phyloP scores from a whole-genome alignment of 2,329 filamentous ascomycete genomes.

The Neofusicoccum parvum region DNA sequence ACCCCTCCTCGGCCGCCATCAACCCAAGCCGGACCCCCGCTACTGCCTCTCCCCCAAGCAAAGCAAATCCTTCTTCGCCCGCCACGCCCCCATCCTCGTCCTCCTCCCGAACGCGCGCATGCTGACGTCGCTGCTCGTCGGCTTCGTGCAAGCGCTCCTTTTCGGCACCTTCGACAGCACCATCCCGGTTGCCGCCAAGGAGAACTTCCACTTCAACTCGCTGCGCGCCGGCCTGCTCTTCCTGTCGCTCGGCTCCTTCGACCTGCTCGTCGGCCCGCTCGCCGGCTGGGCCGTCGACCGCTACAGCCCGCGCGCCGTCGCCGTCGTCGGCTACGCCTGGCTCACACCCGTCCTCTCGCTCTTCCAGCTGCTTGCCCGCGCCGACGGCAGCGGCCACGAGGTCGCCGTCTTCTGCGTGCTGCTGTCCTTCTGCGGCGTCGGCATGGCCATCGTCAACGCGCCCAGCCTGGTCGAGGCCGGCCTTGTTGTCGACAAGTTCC shows the following conservation, averaged over 20 bases:
- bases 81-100: constrained; percentile 52
- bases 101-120: constrained; percentile 38
- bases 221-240: constrained; percentile 49
- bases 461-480: constrained; percentile 61
- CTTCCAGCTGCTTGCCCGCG: not conserved
- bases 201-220: constrained; percentile 49
- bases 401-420: constrained; percentile 51
- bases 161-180: constrained; percentile 52
- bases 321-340: constrained; percentile 47
- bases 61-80: constrained; percentile 41
- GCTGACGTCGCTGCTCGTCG: constrained; percentile 38
- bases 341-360: constrained; percentile 39
- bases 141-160: constrained; percentile 47
- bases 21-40: not conserved
- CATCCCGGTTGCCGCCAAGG: constrained; percentile 46
- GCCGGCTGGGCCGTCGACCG: constrained; percentile 52
- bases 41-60: constrained; percentile 33
- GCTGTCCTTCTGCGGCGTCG: constrained; percentile 53
- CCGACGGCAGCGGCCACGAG: constrained; percentile 31
- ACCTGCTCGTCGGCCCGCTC: constrained; percentile 49
- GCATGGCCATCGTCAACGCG: constrained; percentile 57
- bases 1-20: constrained; percentile 27
- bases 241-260: constrained; percentile 46
- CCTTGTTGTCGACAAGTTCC: constrained; percentile 57
- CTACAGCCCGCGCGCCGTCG: constrained; percentile 47